Evolutionary conservation across 1,284 basidiomycete genomes (phyloP).

Genomic region (Spongispora temasekensis): DNA sequence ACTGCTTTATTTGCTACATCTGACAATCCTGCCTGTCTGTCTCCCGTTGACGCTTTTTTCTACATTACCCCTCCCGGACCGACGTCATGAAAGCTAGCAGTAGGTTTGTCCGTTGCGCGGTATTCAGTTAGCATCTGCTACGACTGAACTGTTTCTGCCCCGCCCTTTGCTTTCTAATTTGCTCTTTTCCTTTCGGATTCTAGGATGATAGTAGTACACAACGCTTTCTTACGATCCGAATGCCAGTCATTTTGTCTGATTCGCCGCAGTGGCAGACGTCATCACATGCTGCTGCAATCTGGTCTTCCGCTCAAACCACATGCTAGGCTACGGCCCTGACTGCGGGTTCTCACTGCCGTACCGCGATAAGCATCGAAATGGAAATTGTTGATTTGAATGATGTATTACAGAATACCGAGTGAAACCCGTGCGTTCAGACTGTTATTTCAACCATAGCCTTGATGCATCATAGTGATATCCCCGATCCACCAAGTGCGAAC

Average conservation of each 20-base stretch:
- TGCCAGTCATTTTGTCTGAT: constrained; percentile 1
- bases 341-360: not conserved
- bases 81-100: constrained; percentile 1
- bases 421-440: no score
- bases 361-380: no score
- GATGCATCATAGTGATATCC: no score
- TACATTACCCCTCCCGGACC: constrained; percentile 20
- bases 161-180: not conserved
- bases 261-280: not conserved
- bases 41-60: constrained; percentile 12
- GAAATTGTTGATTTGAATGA: no score
- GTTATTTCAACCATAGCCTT: no score
- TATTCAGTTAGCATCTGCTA: not conserved
- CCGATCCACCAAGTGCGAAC: no score
- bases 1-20: constrained; percentile 13
- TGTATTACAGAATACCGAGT: no score
- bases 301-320: no score
- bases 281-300: not conserved
- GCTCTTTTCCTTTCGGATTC: constrained; percentile 13
- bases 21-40: constrained; percentile 12
- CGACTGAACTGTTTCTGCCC: constrained; percentile 6
- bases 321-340: not conserved
- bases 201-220: constrained; percentile 12
- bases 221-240: constrained; percentile 14
- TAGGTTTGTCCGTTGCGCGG: constrained; percentile 3